Evolutionary conservation across 2,329 filamentous ascomycete species (phyloP), one percentile per base, ranked within the genome.

Genomic region (Aureobasidium sp.): DNA sequence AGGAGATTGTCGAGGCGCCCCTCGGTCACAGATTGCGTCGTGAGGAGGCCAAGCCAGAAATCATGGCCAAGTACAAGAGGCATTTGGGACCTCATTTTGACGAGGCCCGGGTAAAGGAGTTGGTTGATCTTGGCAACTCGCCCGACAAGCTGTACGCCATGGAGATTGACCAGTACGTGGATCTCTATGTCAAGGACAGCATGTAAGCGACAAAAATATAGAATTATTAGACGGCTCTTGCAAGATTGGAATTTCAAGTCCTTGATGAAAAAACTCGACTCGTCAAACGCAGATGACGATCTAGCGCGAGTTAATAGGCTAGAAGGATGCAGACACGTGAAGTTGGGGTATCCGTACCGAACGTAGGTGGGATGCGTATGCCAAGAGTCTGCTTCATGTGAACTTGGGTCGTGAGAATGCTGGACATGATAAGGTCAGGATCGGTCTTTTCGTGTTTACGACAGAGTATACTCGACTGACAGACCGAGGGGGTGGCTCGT

Each of bases 11-110:
- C 60, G 92, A 97, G 81, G 93, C 94, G 63, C 94, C 94, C 62
- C 85, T 99, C 44, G 94, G 94, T 70, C 94, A 99, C 81, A 88
- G 88, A 67, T 82, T 94, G 72, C 83, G 94, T 67, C 86, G 93
- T 70, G 92, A 97, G 70, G 94, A 99, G 83, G 94, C 94, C 69
- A 97, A 97, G 85, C 94, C 94, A 63, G 90, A 96, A 77, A 97
- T 99, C 69, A 79, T 97, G 69, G 86, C 85, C 76, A 99, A 99
- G 83, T 99, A 91, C 81, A 88, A 92, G 86, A 87, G 90, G 74
- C 94, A 99, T 78, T 80, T 97, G 57, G 84, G 83, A 70, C 89
- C 89, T 60, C 93, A 97, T 80, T 95, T 89, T 76, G 80, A 85
- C 64, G 82, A 89, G 73, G 80, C 82, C 53, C 86, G 87, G 72